Conservation (phyloP, 2,329 filamentous ascomycete species). For the Colletotrichum trifolii region DNA sequence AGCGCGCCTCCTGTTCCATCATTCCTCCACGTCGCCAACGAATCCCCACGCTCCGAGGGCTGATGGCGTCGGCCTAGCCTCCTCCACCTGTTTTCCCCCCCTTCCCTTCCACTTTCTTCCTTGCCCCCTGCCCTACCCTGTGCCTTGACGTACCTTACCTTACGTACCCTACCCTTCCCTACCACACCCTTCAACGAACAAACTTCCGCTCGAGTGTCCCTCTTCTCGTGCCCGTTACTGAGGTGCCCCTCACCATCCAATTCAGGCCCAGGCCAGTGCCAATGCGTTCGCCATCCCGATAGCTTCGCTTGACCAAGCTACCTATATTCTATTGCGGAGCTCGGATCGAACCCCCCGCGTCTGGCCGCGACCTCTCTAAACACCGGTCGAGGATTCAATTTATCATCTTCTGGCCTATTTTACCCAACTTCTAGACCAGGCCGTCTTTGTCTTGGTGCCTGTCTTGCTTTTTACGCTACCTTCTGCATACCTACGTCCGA, state of each 20-base stretch:
- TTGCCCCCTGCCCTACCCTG: conserved; percentile 8
- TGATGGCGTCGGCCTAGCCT: conserved; percentile 31
- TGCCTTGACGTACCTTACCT: conserved; percentile 31
- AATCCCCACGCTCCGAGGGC: conserved; percentile 31
- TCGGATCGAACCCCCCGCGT: conserved; percentile 16
- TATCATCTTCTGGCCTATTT: conserved; percentile 10
- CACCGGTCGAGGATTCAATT: conserved; percentile 28
- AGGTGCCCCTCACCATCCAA: conserved; percentile 26
- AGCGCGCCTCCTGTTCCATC: conserved; percentile 32
- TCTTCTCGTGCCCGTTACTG: neutral
- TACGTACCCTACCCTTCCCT: too few relatives aligned
- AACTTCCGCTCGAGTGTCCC: neutral
- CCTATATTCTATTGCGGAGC: conserved; percentile 3
- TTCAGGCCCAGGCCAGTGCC: conserved; percentile 19
- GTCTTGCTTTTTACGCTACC: conserved; percentile 2
- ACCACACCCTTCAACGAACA: neutral
- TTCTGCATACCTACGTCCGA: conserved; percentile 26
- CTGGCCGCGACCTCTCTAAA: conserved; percentile 29
- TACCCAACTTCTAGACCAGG: conserved; percentile 15
- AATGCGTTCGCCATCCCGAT: conserved; percentile 29
- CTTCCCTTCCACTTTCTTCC: conserved; percentile 18
- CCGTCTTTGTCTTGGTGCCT: conserved; percentile 14
- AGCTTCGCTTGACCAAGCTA: conserved; percentile 21
- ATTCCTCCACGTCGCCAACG: conserved; percentile 30
- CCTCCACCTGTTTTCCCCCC: conserved; percentile 32